Percentiles rank a stretch among this genome's conserved stretches.
Conservation (phyloP, 176 grass and related monocot genomes). For the Oryza nivara region DNA sequence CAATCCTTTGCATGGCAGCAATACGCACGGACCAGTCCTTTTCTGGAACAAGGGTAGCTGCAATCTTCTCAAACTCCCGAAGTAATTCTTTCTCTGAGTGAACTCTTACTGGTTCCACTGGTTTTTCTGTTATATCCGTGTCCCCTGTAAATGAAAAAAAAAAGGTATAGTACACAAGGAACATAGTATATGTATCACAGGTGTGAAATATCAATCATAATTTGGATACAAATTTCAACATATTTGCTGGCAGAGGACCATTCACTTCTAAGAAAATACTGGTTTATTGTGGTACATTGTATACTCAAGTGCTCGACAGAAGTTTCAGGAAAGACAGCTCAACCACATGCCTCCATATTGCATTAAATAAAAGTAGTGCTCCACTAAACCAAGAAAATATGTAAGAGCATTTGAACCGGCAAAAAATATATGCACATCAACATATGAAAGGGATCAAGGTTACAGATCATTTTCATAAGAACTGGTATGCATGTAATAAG, state of each 20-base stretch:
- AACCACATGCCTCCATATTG: neutral
- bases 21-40: constrained; percentile 96
- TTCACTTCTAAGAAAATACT: constrained; percentile 4
- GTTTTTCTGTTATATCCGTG: constrained; percentile 74
- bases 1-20: constrained; percentile 91
- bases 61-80: constrained; percentile 92
- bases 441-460: constrained; percentile 6
- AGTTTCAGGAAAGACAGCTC: constrained; percentile 23
- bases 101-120: constrained; percentile 84
- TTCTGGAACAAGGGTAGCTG: constrained; percentile 84
- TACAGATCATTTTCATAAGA: constrained; percentile 13
- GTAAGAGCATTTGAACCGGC: constrained; percentile 4
- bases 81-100: constrained; percentile 96
- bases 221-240: constrained; percentile 8
- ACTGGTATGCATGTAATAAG: constrained; percentile 13
- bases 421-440: neutral
- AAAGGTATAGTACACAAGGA: constrained; percentile 29
- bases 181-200: constrained; percentile 24
- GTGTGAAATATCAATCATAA: constrained; percentile 6
- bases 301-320: neutral
- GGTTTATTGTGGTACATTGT: neutral
- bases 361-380: constrained; percentile 15
- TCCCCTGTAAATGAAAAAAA: constrained; percentile 61
- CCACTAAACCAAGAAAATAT: constrained; percentile 2
- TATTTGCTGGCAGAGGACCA: neutral